These are phyloP conservation scores for Ganoderma resinaceum DNA, from an alignment of 1,284 basidiomycete species.

Conservation along the genomic window DNA sequence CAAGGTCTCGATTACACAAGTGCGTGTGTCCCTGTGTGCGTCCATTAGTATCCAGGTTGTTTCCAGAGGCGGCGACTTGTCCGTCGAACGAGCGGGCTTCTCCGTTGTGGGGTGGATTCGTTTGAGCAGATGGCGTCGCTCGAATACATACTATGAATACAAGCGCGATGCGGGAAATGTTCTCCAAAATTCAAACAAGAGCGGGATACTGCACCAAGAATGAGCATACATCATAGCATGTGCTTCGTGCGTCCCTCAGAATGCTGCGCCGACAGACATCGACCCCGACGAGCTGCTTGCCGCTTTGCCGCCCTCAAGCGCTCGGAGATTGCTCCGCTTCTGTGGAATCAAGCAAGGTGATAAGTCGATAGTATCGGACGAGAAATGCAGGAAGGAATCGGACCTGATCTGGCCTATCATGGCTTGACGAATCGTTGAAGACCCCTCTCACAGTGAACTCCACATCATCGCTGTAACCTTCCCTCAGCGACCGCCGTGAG, in stretches of 20 bases:
- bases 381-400: not conserved
- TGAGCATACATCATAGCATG: no score
- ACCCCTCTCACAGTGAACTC: not conserved
- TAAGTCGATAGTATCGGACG: not conserved
- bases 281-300: not conserved
- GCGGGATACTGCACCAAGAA: not conserved
- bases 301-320: not conserved
- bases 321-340: not conserved
- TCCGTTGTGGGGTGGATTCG: no score
- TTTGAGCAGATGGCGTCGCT: no score
- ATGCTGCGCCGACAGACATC: not conserved
- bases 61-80: no score
- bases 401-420: not conserved
- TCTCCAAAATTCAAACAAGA: not conserved
- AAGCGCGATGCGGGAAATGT: not conserved
- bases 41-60: no score
- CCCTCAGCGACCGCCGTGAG: slow-evolving; percentile 5
- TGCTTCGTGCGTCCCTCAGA: not conserved
- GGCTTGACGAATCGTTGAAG: not conserved
- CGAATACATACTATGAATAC: no score
- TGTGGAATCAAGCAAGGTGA: not conserved
- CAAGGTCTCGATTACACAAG: no score
- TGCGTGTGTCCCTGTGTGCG: no score
- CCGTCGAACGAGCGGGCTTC: no score
- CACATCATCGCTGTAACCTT: not conserved